Evolutionary conservation across 306 rosid genomes (phyloP).

Genomic region (Malus orientalis): DNA sequence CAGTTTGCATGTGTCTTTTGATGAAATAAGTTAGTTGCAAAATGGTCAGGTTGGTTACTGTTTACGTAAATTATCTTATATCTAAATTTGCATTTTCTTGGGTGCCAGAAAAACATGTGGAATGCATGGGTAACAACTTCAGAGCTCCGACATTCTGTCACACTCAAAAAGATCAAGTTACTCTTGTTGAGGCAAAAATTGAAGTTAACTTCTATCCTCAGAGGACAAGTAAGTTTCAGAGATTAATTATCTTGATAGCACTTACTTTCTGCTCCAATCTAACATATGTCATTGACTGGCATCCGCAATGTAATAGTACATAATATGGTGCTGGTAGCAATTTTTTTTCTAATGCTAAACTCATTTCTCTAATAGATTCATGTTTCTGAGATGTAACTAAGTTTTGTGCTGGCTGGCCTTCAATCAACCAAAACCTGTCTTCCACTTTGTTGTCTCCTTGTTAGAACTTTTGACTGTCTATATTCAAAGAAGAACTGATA

Average conservation of each 20-base stretch:
- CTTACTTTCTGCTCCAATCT: constrained; percentile 1
- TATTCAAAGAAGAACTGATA: background rate
- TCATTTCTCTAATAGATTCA: background rate
- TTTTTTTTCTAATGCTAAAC: background rate
- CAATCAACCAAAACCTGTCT: background rate
- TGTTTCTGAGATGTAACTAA: background rate
- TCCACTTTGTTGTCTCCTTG: background rate
- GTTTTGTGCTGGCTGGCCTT: background rate
- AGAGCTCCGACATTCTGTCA: constrained; percentile 91
- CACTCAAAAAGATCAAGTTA: constrained; percentile 92
- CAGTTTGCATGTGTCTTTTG: background rate
- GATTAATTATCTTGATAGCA: constrained; percentile 18
- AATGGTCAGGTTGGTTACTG: constrained; percentile 1
- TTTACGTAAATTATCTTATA: constrained; percentile 15
- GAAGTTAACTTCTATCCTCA: constrained; percentile 87
- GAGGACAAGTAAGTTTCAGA: constrained; percentile 78
- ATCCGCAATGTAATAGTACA: background rate
- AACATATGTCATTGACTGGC: background rate
- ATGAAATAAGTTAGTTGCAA: background rate
- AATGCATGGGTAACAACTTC: constrained; percentile 97
- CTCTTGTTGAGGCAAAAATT: constrained; percentile 81
- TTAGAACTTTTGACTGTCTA: background rate
- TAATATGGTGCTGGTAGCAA: background rate
- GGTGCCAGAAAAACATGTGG: constrained; percentile 80
- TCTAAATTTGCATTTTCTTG: constrained; percentile 25